Evolutionary conservation across 1,139 yeast species (phyloP), one percentile per base, ranked within the genome.

Genomic region (Scheffersomyces parashehatae): DNA sequence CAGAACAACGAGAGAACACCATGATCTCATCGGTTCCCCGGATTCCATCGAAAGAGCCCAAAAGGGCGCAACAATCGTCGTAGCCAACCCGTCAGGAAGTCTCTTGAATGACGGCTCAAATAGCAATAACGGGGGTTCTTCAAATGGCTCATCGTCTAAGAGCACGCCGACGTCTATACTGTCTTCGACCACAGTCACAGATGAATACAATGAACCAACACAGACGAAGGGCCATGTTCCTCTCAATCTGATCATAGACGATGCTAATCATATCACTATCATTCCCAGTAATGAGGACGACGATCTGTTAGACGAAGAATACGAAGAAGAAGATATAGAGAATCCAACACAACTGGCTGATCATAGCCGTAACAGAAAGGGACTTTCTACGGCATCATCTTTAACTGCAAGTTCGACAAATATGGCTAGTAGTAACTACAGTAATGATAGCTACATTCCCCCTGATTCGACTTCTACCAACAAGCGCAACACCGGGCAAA

Each of bases 181-280:
- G 11, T 31, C 35, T 2, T 31, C 35, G 7, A 31, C 35, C 5
- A 31, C 35, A 4, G 35, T 20, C 20, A 14, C 35, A 7, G 35
- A 31, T n/a, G 35, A 31, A 10, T 31, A 13, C 9, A 20, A 14
- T 31, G 26, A 20, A 7, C 26, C 26, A 20, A 3, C 35, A 14
- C 11, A 31, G 20, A 31, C 35, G 6, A 31, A 14, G n/a, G 13
- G 35, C 9, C 28, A 29, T 9, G 28, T 34, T 20, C 20, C 45
- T 5, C 49, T 50, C 8, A 28, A 41, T 29, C 40, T 54, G 33
- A 49, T 53, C 33, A 41, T 45, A 26, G 50, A 47, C 32, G 50
- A 48, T 29, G 48, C 53, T 29, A 47, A 49, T 36, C 48, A 40
- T 44, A 54, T 54, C 38, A 50, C 56, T 35, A 43, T 51, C 5